Evolutionary conservation across 495 filamentous ascomycete genomes (phyloP).

Genomic region (Trichoderma erinaceum): DNA sequence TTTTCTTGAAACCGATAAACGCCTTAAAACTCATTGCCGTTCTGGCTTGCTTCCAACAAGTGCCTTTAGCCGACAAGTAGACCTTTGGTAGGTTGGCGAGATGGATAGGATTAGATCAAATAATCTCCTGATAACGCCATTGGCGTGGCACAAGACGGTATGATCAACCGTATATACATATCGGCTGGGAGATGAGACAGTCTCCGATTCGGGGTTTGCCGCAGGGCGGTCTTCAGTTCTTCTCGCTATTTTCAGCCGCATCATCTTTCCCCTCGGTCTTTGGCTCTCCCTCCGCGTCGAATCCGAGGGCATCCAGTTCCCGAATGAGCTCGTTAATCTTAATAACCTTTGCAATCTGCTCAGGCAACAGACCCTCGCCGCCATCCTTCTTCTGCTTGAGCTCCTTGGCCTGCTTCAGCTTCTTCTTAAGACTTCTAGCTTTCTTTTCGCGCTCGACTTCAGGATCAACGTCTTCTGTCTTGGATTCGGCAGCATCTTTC

Average conservation of each 20-base stretch:
- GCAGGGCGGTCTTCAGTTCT: not conserved
- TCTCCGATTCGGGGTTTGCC: not conserved
- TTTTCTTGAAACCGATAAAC: not conserved
- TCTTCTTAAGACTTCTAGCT: constrained; percentile 89
- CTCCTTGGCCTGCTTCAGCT: constrained; percentile 86
- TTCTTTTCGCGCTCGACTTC: constrained; percentile 88
- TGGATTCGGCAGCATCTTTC: constrained; percentile 18
- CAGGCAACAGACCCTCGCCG: constrained; percentile 74
- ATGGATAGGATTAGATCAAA: not conserved
- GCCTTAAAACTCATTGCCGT: not conserved
- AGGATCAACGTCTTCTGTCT: constrained; percentile 44
- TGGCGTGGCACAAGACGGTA: not conserved
- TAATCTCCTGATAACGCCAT: not conserved
- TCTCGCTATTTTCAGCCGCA: not conserved
- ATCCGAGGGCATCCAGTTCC: constrained; percentile 80
- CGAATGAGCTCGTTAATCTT: constrained; percentile 90
- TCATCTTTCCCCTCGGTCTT: constrained; percentile 22
- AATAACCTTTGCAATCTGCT: constrained; percentile 96
- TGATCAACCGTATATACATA: not conserved
- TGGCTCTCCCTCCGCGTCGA: constrained; percentile 57
- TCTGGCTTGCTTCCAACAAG: not conserved
- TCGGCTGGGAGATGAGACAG: not conserved
- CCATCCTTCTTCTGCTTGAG: constrained; percentile 85
- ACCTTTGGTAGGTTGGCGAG: not conserved
- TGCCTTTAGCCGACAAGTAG: not conserved